phyloP scores from a whole-genome alignment of 148 eudicot species.

The Heliamphora exappendiculata region DNA sequence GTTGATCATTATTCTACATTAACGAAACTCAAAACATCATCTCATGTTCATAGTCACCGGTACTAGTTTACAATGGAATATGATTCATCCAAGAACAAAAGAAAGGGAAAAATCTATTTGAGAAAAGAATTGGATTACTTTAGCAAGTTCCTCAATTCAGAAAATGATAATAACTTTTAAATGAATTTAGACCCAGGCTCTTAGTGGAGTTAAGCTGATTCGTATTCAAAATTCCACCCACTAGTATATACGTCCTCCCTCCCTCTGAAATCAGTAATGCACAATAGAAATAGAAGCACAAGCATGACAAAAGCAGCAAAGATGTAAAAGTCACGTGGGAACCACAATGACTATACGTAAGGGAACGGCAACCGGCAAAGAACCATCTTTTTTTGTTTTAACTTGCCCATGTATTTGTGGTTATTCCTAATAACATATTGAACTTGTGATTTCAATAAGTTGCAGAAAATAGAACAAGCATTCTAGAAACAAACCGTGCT shows the following conservation, averaged over 20 bases:
- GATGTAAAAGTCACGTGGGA: not conserved
- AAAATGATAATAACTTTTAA: no score
- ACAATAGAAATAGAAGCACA: conserved; percentile 1
- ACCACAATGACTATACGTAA: not conserved
- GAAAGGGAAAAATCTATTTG: not conserved
- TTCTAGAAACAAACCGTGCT: conserved; percentile 49
- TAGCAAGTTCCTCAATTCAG: not conserved
- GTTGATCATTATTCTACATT: not conserved
- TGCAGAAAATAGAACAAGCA: not conserved
- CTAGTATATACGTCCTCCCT: not conserved
- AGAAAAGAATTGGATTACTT: not conserved
- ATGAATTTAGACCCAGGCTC: not conserved
- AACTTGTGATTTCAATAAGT: not conserved
- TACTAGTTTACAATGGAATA: not conserved
- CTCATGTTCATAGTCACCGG: not conserved
- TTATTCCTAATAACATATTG: not conserved
- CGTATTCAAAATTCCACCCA: not conserved
- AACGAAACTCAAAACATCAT: not conserved
- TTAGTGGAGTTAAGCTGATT: not conserved
- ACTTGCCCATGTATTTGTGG: not conserved
- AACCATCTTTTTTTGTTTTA: not conserved
- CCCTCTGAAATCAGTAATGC: not conserved
- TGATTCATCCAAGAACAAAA: not conserved
- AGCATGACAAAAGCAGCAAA: not conserved
- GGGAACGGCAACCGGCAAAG: not conserved